These are phyloP conservation scores for Hypomyces perniciosus DNA, from an alignment of 2,329 filamentous ascomycete species.

Conservation along the genomic window DNA sequence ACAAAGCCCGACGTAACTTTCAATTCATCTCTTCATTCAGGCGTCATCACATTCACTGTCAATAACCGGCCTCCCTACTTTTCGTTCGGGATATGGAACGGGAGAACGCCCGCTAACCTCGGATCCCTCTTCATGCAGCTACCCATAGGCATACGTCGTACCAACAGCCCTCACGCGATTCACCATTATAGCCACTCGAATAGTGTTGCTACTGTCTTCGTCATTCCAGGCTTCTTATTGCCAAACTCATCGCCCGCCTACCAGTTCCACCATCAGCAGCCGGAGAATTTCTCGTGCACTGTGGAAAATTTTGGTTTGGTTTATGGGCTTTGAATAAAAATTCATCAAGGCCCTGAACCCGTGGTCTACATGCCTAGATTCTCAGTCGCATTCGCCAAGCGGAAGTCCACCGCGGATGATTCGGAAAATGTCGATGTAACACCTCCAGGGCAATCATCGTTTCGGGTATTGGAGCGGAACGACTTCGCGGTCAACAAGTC, in stretches of 20 bases:
- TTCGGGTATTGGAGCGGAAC: constrained; percentile 52
- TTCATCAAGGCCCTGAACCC: constrained; percentile 14
- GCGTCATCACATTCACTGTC: neutral
- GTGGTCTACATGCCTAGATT: constrained; percentile 56
- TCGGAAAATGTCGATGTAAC: constrained; percentile 44
- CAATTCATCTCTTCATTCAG: neutral
- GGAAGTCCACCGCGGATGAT: constrained; percentile 53
- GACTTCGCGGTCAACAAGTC: constrained; percentile 40
- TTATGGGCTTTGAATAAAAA: constrained; percentile 23
- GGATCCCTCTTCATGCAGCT: constrained; percentile 10
- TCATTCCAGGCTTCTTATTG: constrained; percentile 12
- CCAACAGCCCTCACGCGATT: constrained; percentile 12
- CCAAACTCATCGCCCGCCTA: constrained; percentile 4
- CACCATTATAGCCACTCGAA: constrained; percentile 6
- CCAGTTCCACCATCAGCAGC: constrained; percentile 6
- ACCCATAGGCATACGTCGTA: constrained; percentile 8
- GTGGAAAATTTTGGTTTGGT: constrained; percentile 6
- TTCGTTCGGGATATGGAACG: neutral
- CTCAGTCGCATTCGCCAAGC: constrained; percentile 52
- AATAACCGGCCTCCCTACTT: neutral
- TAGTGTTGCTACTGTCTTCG: neutral
- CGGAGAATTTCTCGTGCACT: constrained; percentile 7
- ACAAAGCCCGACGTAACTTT: neutral
- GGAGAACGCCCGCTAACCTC: constrained; percentile 7
- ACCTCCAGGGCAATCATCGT: constrained; percentile 44